A percentile compares a stretch with the other conserved stretches of the same genome.
phyloP scores from a whole-genome alignment of 108 stramenopile genomes.

The Fragilaria crotonensis region DNA sequence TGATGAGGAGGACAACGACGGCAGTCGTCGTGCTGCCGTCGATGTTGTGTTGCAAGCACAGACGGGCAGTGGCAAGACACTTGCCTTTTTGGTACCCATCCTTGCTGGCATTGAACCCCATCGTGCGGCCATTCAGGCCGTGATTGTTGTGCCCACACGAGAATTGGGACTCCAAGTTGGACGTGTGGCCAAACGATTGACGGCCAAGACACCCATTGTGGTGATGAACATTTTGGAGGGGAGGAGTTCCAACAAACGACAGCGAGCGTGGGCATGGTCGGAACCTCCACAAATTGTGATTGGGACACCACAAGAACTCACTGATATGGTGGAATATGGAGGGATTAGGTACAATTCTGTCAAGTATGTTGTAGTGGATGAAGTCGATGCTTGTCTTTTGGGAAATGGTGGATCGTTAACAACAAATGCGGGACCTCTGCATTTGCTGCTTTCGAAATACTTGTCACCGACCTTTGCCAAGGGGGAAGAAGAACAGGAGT shows the following conservation, averaged over 20 bases:
- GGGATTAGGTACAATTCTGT: constrained; percentile 72
- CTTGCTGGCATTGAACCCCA: constrained; percentile 39
- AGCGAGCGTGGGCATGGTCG: constrained; percentile 92
- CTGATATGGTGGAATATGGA: constrained; percentile 64
- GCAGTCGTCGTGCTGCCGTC: constrained; percentile 13
- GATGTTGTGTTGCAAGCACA: constrained; percentile 82
- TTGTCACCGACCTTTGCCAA: constrained; percentile 71
- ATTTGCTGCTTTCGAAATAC: constrained; percentile 69
- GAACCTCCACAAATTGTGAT: constrained; percentile 87
- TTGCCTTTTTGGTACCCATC: constrained; percentile 67
- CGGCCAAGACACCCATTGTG: constrained; percentile 46
- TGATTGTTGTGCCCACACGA: constrained; percentile 89
- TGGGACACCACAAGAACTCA: constrained; percentile 76
- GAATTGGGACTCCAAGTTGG: constrained; percentile 94
- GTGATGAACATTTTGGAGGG: constrained; percentile 92
- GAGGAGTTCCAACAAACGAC: constrained; percentile 61
- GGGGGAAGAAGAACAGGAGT: constrained; percentile 7
- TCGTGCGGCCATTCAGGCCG: constrained; percentile 50
- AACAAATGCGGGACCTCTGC: constrained; percentile 23
- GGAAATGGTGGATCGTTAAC: constrained; percentile 33
- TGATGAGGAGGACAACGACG: constrained; percentile 3
- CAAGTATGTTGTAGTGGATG: constrained; percentile 85
- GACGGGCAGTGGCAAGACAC: constrained; percentile 77
- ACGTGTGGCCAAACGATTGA: constrained; percentile 56
- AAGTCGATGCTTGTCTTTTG: constrained; percentile 82